phyloP scores from a whole-genome alignment of 1,284 basidiomycete species.

The Ceratobasidium sp. region DNA sequence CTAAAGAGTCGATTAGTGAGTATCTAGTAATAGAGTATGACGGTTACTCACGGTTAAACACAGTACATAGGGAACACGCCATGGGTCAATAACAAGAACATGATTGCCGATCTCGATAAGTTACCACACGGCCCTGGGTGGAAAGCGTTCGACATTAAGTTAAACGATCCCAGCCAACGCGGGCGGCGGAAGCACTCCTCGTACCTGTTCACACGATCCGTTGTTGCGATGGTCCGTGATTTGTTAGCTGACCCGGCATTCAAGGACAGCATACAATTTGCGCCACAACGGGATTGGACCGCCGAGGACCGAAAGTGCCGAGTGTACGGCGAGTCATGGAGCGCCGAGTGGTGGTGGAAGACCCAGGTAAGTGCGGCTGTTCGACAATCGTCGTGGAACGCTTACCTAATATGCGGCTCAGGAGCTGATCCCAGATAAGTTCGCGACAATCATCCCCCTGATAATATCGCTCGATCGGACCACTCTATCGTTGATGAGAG shows the following conservation, averaged over 20 bases:
- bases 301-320: constrained; percentile 6
- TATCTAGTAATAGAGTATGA: neutral
- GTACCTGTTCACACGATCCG: constrained; percentile 22
- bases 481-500: neutral
- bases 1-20: constrained; percentile 29
- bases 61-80: constrained; percentile 18
- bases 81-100: neutral
- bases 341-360: constrained; percentile 34
- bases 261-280: constrained; percentile 33
- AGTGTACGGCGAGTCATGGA: constrained; percentile 22
- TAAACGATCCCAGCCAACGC: neutral
- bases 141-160: constrained; percentile 5
- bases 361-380: constrained; percentile 8
- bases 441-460: neutral
- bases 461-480: constrained; percentile 31
- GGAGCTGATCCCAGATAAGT: neutral
- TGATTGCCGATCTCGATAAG: constrained; percentile 9
- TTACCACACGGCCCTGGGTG: constrained; percentile 27
- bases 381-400: neutral
- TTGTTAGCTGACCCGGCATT: constrained; percentile 45
- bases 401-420: too few relatives aligned
- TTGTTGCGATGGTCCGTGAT: neutral
- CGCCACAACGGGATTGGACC: constrained; percentile 28
- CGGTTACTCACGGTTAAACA: neutral
- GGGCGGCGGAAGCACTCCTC: neutral